Evolutionary conservation across 2,329 filamentous ascomycete genomes (phyloP).

Genomic region (Aureobasidium leucospermi): DNA sequence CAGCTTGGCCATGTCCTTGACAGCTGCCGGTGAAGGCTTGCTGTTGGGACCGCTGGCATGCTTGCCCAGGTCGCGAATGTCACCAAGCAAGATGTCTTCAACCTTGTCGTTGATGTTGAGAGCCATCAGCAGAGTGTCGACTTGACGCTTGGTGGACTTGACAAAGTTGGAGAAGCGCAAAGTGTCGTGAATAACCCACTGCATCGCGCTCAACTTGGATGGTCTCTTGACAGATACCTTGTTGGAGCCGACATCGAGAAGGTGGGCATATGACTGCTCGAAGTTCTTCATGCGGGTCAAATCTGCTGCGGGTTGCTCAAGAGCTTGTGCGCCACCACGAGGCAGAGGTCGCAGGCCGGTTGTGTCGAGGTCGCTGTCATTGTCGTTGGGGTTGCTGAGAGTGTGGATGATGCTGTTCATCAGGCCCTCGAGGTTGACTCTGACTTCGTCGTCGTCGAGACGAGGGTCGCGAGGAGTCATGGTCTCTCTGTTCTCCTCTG

Average conservation of each 20-base stretch:
- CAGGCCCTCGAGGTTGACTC: slow-evolving; percentile 33
- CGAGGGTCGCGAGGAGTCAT: slow-evolving; percentile 34
- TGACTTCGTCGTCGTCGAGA: slow-evolving; percentile 33
- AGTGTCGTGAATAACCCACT: slow-evolving; percentile 36
- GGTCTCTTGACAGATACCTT: slow-evolving; percentile 24
- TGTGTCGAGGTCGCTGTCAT: slow-evolving; percentile 34
- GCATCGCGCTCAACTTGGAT: slow-evolving; percentile 18
- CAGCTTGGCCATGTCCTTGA: slow-evolving; percentile 12
- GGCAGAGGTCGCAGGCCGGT: slow-evolving; percentile 39
- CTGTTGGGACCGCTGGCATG: not conserved
- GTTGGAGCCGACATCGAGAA: slow-evolving; percentile 31
- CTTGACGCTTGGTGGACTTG: slow-evolving; percentile 33
- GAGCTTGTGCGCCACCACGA: slow-evolving; percentile 26
- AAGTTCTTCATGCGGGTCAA: slow-evolving; percentile 38
- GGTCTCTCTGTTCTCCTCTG: slow-evolving; percentile 36
- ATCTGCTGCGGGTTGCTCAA: slow-evolving; percentile 36
- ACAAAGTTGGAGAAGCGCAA: slow-evolving; percentile 36
- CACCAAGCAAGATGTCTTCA: slow-evolving; percentile 25
- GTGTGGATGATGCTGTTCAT: slow-evolving; percentile 37
- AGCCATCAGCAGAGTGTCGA: slow-evolving; percentile 34
- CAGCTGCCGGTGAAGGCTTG: not conserved
- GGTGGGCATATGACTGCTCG: slow-evolving; percentile 36
- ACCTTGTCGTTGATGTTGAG: slow-evolving; percentile 37
- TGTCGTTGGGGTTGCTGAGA: slow-evolving; percentile 30
- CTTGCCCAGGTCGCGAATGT: slow-evolving; percentile 35